phyloP scores from a whole-genome alignment of 495 filamentous ascomycete species.

The Staphylotrichum longicolle region DNA sequence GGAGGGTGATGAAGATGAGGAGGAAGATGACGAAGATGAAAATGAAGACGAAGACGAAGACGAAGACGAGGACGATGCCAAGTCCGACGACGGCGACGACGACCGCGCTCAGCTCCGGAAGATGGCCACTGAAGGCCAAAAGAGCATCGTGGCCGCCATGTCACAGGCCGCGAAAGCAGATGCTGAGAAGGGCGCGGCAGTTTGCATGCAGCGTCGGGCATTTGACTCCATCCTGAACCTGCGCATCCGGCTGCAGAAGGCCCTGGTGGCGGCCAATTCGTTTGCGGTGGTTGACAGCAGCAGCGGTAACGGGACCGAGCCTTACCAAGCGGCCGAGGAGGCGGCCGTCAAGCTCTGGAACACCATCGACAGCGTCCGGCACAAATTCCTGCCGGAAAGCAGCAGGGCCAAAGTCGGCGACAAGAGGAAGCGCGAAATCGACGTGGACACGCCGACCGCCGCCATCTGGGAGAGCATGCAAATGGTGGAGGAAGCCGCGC shows the following conservation, averaged over 20 bases:
- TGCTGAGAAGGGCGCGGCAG: constrained; percentile 77
- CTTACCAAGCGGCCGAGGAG: constrained; percentile 75
- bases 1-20: constrained; percentile 37
- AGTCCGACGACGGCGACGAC: constrained; percentile 35
- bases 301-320: constrained; percentile 37
- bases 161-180: constrained; percentile 74
- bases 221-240: constrained; percentile 86
- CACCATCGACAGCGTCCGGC: constrained; percentile 70
- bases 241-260: constrained; percentile 88
- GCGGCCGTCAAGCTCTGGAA: constrained; percentile 89
- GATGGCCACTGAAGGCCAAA: constrained; percentile 71
- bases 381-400: constrained; percentile 43
- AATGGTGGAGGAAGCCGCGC: constrained; percentile 55
- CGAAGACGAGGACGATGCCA: constrained; percentile 37
- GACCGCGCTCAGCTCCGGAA: constrained; percentile 47
- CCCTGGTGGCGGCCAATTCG: constrained; percentile 75
- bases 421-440: constrained; percentile 59
- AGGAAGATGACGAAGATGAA: constrained; percentile 40
- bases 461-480: constrained; percentile 74
- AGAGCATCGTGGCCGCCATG: constrained; percentile 64
- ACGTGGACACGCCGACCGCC: constrained; percentile 51
- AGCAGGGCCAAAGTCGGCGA: constrained; percentile 36
- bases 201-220: constrained; percentile 75
- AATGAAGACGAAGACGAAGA: constrained; percentile 42
- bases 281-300: constrained; percentile 49